phyloP scores from a whole-genome alignment of 2,329 filamentous ascomycete genomes.

The Arthrobotrys sphaeroides region DNA sequence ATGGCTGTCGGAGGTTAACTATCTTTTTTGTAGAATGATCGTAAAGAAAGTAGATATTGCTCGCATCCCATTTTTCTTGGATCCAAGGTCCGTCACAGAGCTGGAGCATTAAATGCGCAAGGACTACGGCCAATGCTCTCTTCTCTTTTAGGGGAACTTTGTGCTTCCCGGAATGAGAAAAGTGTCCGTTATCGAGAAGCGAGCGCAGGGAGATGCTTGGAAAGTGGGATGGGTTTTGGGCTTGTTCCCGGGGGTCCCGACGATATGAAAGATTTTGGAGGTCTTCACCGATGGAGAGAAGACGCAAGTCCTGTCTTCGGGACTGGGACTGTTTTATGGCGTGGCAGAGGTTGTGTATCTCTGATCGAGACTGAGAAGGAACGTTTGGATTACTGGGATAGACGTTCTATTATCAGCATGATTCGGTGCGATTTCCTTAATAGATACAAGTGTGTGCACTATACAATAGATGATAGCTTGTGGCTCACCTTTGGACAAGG shows the following conservation, averaged over 20 bases:
- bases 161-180: background rate
- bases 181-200: constrained; percentile 7
- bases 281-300: background rate
- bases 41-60: constrained; percentile 12
- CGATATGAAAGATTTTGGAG: constrained; percentile 2
- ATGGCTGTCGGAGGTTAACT: background rate
- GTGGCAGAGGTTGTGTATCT: background rate
- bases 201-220: constrained; percentile 3
- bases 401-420: background rate
- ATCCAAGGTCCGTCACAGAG: constrained; percentile 29
- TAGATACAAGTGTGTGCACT: too few species aligned
- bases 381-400: background rate
- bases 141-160: constrained; percentile 13
- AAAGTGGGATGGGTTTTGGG: background rate
- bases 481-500: background rate
- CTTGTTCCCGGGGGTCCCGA: background rate
- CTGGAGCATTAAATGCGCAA: constrained; percentile 26
- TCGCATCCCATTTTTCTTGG: constrained; percentile 10
- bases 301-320: background rate
- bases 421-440: background rate
- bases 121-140: constrained; percentile 13
- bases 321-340: background rate
- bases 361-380: background rate
- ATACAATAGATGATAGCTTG: too few species aligned
- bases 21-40: background rate